Conservation (phyloP, 768 basidiomycete genomes). For the Phaeotremella skinneri region DNA sequence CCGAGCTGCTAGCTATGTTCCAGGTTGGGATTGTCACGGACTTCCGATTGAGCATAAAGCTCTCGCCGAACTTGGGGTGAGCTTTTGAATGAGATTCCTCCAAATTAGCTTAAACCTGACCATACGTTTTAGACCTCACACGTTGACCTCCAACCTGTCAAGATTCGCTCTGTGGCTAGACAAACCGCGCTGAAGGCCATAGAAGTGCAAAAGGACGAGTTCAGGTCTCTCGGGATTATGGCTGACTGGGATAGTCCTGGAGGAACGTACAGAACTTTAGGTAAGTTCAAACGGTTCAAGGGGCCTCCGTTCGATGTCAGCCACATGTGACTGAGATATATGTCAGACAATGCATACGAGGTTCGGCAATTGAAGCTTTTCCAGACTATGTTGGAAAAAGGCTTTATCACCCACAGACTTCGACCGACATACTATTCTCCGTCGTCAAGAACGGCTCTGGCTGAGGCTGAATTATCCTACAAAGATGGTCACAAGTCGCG, state of each 20-base stretch:
- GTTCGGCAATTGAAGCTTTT: constrained; percentile 83
- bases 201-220: constrained; percentile 71
- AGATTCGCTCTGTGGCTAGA: constrained; percentile 69
- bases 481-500: constrained; percentile 83
- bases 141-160: constrained; percentile 59
- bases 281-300: constrained; percentile 53
- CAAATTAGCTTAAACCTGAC: background rate
- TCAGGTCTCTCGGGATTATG: constrained; percentile 81
- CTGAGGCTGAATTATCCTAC: constrained; percentile 90
- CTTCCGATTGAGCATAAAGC: constrained; percentile 96
- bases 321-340: background rate
- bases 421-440: constrained; percentile 94
- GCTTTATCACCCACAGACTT: constrained; percentile 77
- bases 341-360: constrained; percentile 77
- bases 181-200: constrained; percentile 72
- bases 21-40: constrained; percentile 98
- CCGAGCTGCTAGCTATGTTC: constrained; percentile 67
- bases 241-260: constrained; percentile 71
- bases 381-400: constrained; percentile 80
- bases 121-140: constrained; percentile 57
- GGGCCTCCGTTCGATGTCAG: background rate
- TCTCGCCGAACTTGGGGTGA: constrained; percentile 68
- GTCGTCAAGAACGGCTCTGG: constrained; percentile 86
- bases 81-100: constrained; percentile 1
- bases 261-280: constrained; percentile 76